These are phyloP conservation scores for Candida easanensis DNA, from an alignment of 805 yeast genomes.

Conservation along the genomic window DNA sequence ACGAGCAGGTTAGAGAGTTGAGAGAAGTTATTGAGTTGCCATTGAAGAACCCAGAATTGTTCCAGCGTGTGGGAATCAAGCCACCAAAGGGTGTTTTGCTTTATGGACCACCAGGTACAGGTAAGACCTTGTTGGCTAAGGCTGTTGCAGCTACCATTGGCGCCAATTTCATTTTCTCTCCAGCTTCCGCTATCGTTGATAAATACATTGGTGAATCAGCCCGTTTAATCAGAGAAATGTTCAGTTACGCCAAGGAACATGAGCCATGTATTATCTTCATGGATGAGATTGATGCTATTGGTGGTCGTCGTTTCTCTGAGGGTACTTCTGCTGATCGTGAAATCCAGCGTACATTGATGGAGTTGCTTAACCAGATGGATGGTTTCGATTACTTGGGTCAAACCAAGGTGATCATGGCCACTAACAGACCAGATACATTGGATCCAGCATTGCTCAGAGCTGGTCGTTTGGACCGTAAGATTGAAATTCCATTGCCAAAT, in stretches of 20 bases:
- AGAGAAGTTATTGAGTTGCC: conserved; percentile 98
- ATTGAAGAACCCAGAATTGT: conserved; percentile 93
- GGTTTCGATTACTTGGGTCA: conserved; percentile 96
- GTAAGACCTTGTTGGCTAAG: conserved; percentile 92
- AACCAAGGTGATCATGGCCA: conserved; percentile 97
- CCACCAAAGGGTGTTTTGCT: conserved; percentile 98
- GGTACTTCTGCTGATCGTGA: conserved; percentile 99
- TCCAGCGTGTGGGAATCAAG: conserved; percentile 92
- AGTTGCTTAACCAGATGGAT: conserved; percentile 95
- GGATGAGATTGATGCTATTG: conserved; percentile 99
- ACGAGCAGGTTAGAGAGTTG: conserved; percentile 92
- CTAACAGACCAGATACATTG: conserved; percentile 97
- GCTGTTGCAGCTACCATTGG: conserved; percentile 99
- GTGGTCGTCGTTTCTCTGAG: conserved; percentile 95
- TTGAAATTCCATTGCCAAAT: conserved; percentile 93
- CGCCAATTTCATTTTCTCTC: conserved; percentile 96
- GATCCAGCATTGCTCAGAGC: conserved; percentile 98
- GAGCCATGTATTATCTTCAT: conserved; percentile 97
- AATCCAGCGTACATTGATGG: conserved; percentile 97
- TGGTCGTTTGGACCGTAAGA: conserved; percentile 94
- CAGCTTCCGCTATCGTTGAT: conserved; percentile 97
- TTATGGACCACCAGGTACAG: conserved; percentile 99
- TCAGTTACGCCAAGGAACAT: conserved; percentile 95
- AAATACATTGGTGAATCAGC: conserved; percentile 98
- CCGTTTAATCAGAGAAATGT: conserved; percentile 94